phyloP scores from a whole-genome alignment of 1,284 basidiomycete species.

The Naganishia liquefaciens region DNA sequence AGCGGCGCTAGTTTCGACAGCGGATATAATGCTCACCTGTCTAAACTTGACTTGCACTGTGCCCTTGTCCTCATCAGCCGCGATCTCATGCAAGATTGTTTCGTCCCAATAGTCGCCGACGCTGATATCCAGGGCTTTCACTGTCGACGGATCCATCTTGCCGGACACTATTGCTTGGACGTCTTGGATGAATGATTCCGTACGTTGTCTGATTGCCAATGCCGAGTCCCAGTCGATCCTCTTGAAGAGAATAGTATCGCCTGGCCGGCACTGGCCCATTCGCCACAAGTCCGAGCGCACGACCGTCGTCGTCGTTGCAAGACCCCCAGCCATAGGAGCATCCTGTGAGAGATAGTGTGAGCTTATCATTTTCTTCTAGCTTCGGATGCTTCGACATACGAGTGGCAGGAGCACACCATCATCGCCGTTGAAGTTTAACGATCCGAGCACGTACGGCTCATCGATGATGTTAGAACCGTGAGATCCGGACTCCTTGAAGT shows the following conservation, averaged over 20 bases:
- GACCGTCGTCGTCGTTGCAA: slow-evolving; percentile 39
- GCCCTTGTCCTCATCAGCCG: slow-evolving; percentile 35
- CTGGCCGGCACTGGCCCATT: slow-evolving; percentile 47
- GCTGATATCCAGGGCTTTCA: slow-evolving; percentile 33
- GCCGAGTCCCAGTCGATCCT: slow-evolving; percentile 54
- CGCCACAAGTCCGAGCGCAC: slow-evolving; percentile 47
- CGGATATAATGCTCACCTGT: slow-evolving; percentile 35
- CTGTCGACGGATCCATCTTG: slow-evolving; percentile 3
- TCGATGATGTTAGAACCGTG: slow-evolving; percentile 73
- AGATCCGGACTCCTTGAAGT: slow-evolving; percentile 69
- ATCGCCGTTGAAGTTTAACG: slow-evolving; percentile 67
- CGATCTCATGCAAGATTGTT: slow-evolving; percentile 52
- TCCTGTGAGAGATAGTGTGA: slow-evolving; percentile 33
- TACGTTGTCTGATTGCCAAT: slow-evolving; percentile 40
- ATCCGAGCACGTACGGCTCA: slow-evolving; percentile 65
- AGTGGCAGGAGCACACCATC: slow-evolving; percentile 67
- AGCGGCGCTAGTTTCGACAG: not conserved
- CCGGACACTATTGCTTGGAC: slow-evolving; percentile 38
- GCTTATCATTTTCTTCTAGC: not conserved
- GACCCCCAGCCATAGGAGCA: slow-evolving; percentile 41
- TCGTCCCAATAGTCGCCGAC: slow-evolving; percentile 43
- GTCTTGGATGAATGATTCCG: slow-evolving; percentile 49
- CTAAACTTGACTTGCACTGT: slow-evolving; percentile 38
- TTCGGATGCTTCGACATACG: slow-evolving; percentile 42
- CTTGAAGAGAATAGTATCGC: slow-evolving; percentile 44